Base-by-base conservation (phyloP, 148 eudicot species). In the Chenopodium berlandieri region DNA sequence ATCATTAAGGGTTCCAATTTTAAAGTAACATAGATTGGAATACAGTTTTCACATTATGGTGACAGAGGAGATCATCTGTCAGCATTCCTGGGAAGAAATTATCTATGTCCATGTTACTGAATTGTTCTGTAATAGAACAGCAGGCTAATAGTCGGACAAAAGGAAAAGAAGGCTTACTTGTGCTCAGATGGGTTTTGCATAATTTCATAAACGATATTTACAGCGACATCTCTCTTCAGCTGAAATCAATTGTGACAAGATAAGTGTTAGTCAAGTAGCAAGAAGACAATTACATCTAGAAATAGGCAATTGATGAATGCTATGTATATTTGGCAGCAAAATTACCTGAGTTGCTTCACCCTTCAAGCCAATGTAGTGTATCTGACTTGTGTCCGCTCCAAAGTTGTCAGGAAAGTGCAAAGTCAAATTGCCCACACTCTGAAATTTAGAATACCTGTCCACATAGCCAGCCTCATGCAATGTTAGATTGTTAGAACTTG, bases 101-200 rank as follows among this genome's bases (percentile, higher is more conserved):
- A 65, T 65, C 30, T 1, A n/a, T 9, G 14, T 50, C 44, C 44
- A 37, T 37, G 44, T 37, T 37, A 37, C 44, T 37, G 44, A 37
- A 52, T 10, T 52, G 16, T 14, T 6, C 16, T 56, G 62, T 56
- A 56, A 56, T 17, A 56, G 5, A 25, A 48, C 31, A 47, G 19
- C 48, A n/a, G 47, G 22, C 44, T 20, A 48, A 73, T 48, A 47
- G 19, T 19, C 22, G 48, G 58, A 73, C 7, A 25, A 20, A 50
- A 74, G 68, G 34, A 27, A 79, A 82, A 66, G 31, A 86, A 78
- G 74, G 85, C 97, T 85, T 87, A 94, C 99, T 96, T 96, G 94
- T 96, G 99, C 82, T 96, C 99, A 67, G 99, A 96, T 79, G 99
- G 99, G 84, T 96, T 96, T 14, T 98, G 99, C 93, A 83, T 96